These are phyloP conservation scores for Quaeritorhiza haematococci DNA, from an alignment of 371 early-diverging fungal genomes.

Conservation along the genomic window DNA sequence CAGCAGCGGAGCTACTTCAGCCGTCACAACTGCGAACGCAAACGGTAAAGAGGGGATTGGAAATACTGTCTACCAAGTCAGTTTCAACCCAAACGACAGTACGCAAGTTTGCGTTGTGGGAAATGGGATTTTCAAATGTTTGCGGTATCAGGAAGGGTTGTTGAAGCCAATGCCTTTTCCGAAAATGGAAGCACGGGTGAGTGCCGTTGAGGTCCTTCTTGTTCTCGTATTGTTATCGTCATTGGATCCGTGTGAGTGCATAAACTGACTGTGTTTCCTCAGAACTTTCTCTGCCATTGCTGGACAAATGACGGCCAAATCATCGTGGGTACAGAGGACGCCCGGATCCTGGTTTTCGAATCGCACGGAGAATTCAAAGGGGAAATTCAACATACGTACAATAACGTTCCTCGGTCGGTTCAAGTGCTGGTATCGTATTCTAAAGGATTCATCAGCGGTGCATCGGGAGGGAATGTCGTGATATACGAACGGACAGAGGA, in stretches of 20 bases:
- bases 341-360: constrained; percentile 36
- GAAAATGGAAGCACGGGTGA: constrained; percentile 39
- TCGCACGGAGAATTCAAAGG: constrained; percentile 35
- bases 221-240: not conserved
- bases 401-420: constrained; percentile 9
- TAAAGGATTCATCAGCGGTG: constrained; percentile 38
- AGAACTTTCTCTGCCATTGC: constrained; percentile 38
- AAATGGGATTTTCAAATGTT: constrained; percentile 40
- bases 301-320: constrained; percentile 38
- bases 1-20: not conserved
- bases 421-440: constrained; percentile 22
- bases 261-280: not conserved
- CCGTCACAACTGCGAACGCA: not conserved
- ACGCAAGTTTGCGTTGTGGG: constrained; percentile 43
- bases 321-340: constrained; percentile 38
- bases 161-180: constrained; percentile 38
- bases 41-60: constrained; percentile 11
- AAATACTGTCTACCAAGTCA: constrained; percentile 29
- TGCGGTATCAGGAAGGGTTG: constrained; percentile 40
- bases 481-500: constrained; percentile 38
- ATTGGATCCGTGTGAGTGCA: not conserved
- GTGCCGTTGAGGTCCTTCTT: not conserved
- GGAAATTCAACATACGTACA: constrained; percentile 22
- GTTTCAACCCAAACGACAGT: constrained; percentile 45
- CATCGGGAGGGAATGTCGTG: constrained; percentile 22